These are phyloP conservation scores for Arachis stenosperma DNA, from an alignment of 306 rosid species.

Conservation along the genomic window DNA sequence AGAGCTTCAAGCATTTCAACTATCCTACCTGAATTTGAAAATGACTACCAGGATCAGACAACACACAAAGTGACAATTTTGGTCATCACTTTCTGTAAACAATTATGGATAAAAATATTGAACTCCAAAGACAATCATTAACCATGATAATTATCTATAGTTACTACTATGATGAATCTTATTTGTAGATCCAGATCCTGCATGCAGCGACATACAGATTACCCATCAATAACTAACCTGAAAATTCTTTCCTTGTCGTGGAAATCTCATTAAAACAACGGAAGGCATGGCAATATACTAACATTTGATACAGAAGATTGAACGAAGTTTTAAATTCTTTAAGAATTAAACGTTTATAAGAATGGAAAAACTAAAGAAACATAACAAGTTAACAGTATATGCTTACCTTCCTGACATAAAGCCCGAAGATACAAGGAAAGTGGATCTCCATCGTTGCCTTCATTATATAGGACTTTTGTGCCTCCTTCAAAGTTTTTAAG, in stretches of 20 bases:
- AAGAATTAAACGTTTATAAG: constrained; percentile 22
- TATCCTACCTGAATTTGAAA: constrained; percentile 74
- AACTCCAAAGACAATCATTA: constrained; percentile 23
- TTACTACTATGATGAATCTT: constrained; percentile 14
- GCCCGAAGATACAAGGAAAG: constrained; percentile 94
- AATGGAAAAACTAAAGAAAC: constrained; percentile 19
- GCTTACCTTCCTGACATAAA: constrained; percentile 86
- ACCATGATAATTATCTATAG: constrained; percentile 19
- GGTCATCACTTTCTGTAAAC: constrained; percentile 17
- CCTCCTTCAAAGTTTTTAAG: constrained; percentile 79
- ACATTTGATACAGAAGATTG: constrained; percentile 19
- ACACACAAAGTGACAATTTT: constrained; percentile 27
- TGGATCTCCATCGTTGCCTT: constrained; percentile 90
- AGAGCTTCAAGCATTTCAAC: constrained; percentile 87
- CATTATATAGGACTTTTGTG: constrained; percentile 66
- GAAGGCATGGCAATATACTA: constrained; percentile 25
- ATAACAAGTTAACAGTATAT: constrained; percentile 23
- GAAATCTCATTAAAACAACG: constrained; percentile 20
- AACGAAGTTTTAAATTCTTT: constrained; percentile 26
- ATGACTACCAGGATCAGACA: constrained; percentile 38
- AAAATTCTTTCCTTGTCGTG: constrained; percentile 18
- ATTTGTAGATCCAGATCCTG: constrained; percentile 26
- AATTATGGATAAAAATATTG: constrained; percentile 28
- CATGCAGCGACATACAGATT: constrained; percentile 13
- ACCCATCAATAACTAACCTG: constrained; percentile 18